A percentile compares a stretch with the other conserved stretches of the same genome.
Conservation (phyloP, 768 basidiomycete genomes). For the Rossbeevera mucosa region DNA sequence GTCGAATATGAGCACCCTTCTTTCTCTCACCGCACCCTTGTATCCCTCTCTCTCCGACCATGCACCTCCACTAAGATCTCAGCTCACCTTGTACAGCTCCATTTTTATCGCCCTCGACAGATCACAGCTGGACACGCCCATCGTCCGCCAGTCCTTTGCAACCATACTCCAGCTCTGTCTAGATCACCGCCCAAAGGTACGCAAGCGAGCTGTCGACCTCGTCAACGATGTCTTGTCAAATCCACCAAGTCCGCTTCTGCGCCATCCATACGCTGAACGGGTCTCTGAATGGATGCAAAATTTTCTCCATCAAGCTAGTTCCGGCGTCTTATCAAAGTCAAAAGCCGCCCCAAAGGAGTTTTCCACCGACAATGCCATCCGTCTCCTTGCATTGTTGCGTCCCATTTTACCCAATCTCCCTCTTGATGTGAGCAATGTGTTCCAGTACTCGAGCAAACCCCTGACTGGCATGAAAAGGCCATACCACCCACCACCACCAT, state of each 20-base stretch:
- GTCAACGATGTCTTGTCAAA: conserved; percentile 70
- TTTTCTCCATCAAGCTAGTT: conserved; percentile 60
- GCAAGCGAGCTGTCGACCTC: conserved; percentile 84
- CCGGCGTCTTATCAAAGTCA: conserved; percentile 55
- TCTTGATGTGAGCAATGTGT: conserved; percentile 52
- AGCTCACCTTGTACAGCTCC: conserved; percentile 69
- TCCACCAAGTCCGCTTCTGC: conserved; percentile 70
- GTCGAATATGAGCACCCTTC: conserved; percentile 63
- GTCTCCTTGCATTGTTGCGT: conserved; percentile 68
- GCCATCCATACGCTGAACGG: conserved; percentile 83
- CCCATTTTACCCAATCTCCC: conserved; percentile 60
- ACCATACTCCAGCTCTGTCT: conserved; percentile 77
- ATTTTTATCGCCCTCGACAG: conserved; percentile 69
- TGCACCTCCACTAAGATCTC: conserved; percentile 82
- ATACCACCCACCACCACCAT: conserved; percentile 64
- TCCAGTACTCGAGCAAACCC: conserved; percentile 4
- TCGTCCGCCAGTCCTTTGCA: conserved; percentile 78
- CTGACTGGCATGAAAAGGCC: conserved; percentile 44
- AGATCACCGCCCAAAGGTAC: conserved; percentile 91
- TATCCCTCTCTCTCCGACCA: conserved; percentile 62
- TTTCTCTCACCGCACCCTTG: conserved; percentile 72
- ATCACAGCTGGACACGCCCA: conserved; percentile 60
- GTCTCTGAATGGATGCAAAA: conserved; percentile 76
- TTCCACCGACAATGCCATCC: conserved; percentile 70
- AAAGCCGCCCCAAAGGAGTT: conserved; percentile 51